phyloP scores from a whole-genome alignment of 257 asterid genomes.

The Thymus mandschuricus region DNA sequence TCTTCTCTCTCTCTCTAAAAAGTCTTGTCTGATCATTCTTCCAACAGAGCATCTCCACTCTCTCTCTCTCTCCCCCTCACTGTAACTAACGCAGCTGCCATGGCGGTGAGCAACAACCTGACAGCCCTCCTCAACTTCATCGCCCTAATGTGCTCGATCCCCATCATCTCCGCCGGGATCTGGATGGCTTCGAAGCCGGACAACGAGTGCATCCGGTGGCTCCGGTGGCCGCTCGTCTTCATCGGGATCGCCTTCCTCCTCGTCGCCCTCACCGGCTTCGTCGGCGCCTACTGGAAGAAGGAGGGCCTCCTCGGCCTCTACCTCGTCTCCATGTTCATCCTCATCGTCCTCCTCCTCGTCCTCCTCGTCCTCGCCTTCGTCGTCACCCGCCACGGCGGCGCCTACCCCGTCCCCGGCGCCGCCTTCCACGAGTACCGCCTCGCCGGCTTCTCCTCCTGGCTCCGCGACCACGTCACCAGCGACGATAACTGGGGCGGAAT shows the following conservation, averaged over 20 bases:
- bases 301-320: constrained; percentile 78
- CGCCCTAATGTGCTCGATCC: constrained; percentile 89
- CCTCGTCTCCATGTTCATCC: constrained; percentile 85
- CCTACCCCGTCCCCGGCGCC: constrained; percentile 57
- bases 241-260: constrained; percentile 67
- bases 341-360: constrained; percentile 65
- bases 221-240: constrained; percentile 93
- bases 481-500: constrained; percentile 72
- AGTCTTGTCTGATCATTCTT: constrained; percentile 5
- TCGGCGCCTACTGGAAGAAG: constrained; percentile 85
- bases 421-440: constrained; percentile 71
- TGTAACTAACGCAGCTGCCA: background rate
- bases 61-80: background rate
- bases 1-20: background rate
- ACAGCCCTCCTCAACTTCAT: constrained; percentile 83
- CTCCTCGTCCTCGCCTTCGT: constrained; percentile 80
- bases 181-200: constrained; percentile 91
- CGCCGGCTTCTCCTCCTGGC: constrained; percentile 72
- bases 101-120: constrained; percentile 94
- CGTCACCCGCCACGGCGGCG: constrained; percentile 77
- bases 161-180: constrained; percentile 80
- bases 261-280: constrained; percentile 73
- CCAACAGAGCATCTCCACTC: background rate
- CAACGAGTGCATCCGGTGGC: constrained; percentile 97
- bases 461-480: constrained; percentile 67